These are phyloP conservation scores for Dorcoceras hygrometricum DNA, from an alignment of 257 asterid species.

Conservation along the genomic window DNA sequence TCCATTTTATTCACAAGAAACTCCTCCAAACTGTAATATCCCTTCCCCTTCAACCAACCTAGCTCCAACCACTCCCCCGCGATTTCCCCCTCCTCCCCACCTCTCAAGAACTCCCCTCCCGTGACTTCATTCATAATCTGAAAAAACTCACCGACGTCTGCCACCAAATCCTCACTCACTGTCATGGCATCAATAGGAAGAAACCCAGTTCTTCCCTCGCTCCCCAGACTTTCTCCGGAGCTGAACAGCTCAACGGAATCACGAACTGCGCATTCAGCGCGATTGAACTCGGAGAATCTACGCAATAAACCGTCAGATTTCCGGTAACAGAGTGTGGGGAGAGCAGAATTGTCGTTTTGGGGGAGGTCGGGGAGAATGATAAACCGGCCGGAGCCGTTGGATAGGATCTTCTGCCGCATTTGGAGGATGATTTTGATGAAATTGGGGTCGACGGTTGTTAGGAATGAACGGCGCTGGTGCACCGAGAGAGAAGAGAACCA, in stretches of 20 bases:
- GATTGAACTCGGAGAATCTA: constrained; percentile 44
- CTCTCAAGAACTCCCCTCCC: constrained; percentile 71
- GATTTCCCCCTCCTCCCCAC: constrained; percentile 65
- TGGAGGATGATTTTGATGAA: constrained; percentile 56
- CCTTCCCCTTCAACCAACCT: constrained; percentile 83
- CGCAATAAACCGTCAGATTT: constrained; percentile 65
- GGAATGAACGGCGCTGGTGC: constrained; percentile 82
- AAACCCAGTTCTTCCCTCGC: constrained; percentile 21
- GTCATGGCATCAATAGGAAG: constrained; percentile 53
- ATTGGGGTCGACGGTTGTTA: constrained; percentile 50
- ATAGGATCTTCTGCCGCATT: constrained; percentile 56
- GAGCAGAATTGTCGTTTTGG: constrained; percentile 36
- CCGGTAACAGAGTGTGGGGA: constrained; percentile 79
- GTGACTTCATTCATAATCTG: constrained; percentile 58
- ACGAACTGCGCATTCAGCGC: constrained; percentile 44
- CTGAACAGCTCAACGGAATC: constrained; percentile 59
- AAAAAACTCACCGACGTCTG: constrained; percentile 52
- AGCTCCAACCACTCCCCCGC: constrained; percentile 80
- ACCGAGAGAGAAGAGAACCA: constrained; percentile 82
- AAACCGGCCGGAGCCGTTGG: constrained; percentile 59
- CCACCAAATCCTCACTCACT: constrained; percentile 59
- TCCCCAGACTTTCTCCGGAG: constrained; percentile 67
- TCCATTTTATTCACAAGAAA: constrained; percentile 71
- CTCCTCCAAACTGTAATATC: constrained; percentile 79
- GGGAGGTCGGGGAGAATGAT: constrained; percentile 83